Evolutionary conservation across 495 filamentous ascomycete genomes (phyloP).

Genomic region (Daldinia childiae): DNA sequence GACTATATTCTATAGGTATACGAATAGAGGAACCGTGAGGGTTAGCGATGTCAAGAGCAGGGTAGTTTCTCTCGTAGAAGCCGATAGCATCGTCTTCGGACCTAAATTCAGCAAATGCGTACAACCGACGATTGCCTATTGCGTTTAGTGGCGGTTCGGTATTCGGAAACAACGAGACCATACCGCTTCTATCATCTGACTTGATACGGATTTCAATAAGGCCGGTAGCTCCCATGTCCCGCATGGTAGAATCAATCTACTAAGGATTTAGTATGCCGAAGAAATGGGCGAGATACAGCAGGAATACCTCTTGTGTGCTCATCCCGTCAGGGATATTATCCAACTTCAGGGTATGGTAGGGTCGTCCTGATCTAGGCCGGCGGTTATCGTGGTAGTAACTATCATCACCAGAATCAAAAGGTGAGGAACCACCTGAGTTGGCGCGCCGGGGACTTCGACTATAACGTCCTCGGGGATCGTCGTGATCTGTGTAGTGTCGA

Average conservation of each 20-base stretch:
- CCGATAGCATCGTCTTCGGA: constrained; percentile 66
- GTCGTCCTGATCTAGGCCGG: constrained; percentile 40
- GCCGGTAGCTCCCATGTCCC: constrained; percentile 44
- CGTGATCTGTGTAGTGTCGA: constrained; percentile 35
- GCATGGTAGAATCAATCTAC: constrained; percentile 42
- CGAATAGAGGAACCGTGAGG: constrained; percentile 39
- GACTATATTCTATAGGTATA: constrained; percentile 46
- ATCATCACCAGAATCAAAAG: constrained; percentile 36
- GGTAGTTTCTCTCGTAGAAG: constrained; percentile 74
- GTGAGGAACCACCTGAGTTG: constrained; percentile 37
- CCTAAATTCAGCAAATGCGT: constrained; percentile 75
- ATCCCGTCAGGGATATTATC: constrained; percentile 46
- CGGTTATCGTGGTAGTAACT: constrained; percentile 38
- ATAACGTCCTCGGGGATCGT: constrained; percentile 22
- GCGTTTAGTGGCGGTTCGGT: constrained; percentile 56
- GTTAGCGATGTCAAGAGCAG: constrained; percentile 65
- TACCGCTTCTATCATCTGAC: constrained; percentile 42
- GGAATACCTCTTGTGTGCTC: constrained; percentile 35
- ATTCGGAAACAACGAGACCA: constrained; percentile 5
- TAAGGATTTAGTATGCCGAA: constrained; percentile 6
- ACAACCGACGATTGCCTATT: constrained; percentile 71
- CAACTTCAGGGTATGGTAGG: constrained; percentile 46
- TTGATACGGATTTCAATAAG: constrained; percentile 46
- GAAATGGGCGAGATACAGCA: neutral
- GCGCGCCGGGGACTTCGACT: constrained; percentile 39